Evolutionary conservation across 305 asterid species (phyloP).

Genomic region (Coffea humblotiana): DNA sequence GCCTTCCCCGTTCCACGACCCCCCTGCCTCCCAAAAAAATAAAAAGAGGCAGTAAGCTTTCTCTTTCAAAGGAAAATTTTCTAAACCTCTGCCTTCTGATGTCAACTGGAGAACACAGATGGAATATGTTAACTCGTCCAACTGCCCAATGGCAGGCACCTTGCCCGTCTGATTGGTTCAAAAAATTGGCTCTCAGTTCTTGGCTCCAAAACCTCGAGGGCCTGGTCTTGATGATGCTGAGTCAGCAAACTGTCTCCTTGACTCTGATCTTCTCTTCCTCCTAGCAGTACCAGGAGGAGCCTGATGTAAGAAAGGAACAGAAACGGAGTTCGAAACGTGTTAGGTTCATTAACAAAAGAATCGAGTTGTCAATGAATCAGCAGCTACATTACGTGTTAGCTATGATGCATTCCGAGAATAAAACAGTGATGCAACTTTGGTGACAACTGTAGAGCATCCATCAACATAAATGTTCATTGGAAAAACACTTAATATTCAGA

Average conservation of each 20-base stretch:
- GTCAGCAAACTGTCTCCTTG: slow-evolving; percentile 73
- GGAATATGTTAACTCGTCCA: background rate
- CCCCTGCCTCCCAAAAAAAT: too few relatives aligned
- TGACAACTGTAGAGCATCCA: background rate
- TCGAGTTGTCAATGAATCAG: background rate
- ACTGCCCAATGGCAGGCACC: background rate
- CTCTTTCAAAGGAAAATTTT: background rate
- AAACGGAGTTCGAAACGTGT: background rate
- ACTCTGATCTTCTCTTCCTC: slow-evolving; percentile 72
- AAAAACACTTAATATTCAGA: too few relatives aligned
- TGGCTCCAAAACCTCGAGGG: slow-evolving; percentile 92
- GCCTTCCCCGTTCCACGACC: background rate
- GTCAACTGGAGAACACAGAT: background rate
- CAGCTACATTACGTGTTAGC: background rate
- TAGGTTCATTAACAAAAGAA: background rate
- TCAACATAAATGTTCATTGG: too few relatives aligned
- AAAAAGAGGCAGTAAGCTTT: background rate
- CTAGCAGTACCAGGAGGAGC: slow-evolving; percentile 96
- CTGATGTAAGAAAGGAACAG: slow-evolving; percentile 35
- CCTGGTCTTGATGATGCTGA: slow-evolving; percentile 54
- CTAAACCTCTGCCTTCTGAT: slow-evolving; percentile 1
- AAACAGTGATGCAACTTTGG: background rate
- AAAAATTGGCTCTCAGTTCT: slow-evolving; percentile 38
- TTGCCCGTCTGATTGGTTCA: background rate
- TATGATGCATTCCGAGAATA: background rate